These are phyloP conservation scores for Phytophthora uliginosa DNA, from an alignment of 352 stramenopile genomes.

Conservation along the genomic window DNA sequence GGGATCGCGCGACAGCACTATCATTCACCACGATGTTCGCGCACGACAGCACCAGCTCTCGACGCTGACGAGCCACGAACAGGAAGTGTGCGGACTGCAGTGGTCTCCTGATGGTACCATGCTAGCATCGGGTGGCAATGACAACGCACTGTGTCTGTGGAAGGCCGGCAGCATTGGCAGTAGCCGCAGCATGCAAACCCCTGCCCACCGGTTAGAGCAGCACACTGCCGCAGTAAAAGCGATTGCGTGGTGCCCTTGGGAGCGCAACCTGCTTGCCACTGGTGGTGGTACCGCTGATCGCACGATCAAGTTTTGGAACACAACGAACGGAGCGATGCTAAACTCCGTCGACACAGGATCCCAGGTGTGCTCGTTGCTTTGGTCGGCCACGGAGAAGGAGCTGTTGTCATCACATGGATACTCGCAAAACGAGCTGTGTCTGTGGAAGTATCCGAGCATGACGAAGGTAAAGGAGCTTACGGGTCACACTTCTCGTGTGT, in stretches of 20 bases:
- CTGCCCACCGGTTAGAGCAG: slow-evolving; percentile 93
- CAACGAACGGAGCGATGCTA: slow-evolving; percentile 94
- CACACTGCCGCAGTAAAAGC: slow-evolving; percentile 99
- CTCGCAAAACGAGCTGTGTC: slow-evolving; percentile 97
- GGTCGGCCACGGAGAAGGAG: slow-evolving; percentile 95
- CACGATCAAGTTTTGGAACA: slow-evolving; percentile 99
- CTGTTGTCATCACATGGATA: slow-evolving; percentile 98
- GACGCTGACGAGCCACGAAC: slow-evolving; percentile 94
- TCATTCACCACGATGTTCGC: slow-evolving; percentile 90
- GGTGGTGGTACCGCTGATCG: slow-evolving; percentile 98
- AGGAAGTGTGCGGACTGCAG: slow-evolving; percentile 98
- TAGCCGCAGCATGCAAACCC: slow-evolving; percentile 58
- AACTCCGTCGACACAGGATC: slow-evolving; percentile 98
- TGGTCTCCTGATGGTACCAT: slow-evolving; percentile 98
- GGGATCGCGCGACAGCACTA: slow-evolving; percentile 95
- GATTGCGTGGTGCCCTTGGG: slow-evolving; percentile 99
- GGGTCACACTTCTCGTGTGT: slow-evolving; percentile 96
- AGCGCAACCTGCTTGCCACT: slow-evolving; percentile 97
- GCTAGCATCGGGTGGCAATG: slow-evolving; percentile 98
- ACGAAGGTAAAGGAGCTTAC: slow-evolving; percentile 98
- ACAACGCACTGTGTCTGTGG: slow-evolving; percentile 98
- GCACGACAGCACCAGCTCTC: slow-evolving; percentile 89
- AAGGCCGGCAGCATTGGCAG: slow-evolving; percentile 92
- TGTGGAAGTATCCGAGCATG: slow-evolving; percentile 99
- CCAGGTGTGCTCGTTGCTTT: slow-evolving; percentile 98